Evolutionary conservation across 2,329 filamentous ascomycete genomes (phyloP).

Genomic region (Microcyclospora pomicola): DNA sequence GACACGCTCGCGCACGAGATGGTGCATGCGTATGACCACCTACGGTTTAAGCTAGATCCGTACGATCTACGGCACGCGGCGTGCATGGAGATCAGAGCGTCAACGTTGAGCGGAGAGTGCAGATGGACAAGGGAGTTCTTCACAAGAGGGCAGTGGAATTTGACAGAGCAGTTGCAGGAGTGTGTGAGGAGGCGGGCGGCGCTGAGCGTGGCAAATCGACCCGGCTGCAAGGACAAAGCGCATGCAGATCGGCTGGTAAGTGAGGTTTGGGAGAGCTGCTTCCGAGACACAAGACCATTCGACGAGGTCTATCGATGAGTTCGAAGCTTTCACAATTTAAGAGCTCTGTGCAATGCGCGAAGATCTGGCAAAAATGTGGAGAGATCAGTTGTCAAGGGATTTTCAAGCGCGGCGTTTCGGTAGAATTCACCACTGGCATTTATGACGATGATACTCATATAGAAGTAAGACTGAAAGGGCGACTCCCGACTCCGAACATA

Average conservation of each 20-base stretch:
- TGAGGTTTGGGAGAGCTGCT: slow-evolving; percentile 98
- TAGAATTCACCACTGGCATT: too few relatives aligned
- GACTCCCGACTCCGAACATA: too few relatives aligned
- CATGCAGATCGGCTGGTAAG: slow-evolving; percentile 83
- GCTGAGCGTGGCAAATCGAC: slow-evolving; percentile 62
- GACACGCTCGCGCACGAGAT: slow-evolving; percentile 95
- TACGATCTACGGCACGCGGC: slow-evolving; percentile 75
- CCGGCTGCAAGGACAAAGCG: slow-evolving; percentile 68
- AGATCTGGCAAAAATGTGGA: too few relatives aligned
- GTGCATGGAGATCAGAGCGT: slow-evolving; percentile 91
- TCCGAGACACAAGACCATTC: slow-evolving; percentile 84
- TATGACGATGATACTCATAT: too few relatives aligned
- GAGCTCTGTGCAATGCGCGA: too few relatives aligned
- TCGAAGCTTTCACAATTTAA: too few relatives aligned
- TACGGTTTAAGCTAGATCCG: slow-evolving; percentile 83
- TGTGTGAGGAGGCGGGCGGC: slow-evolving; percentile 76
- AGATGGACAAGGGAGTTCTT: slow-evolving; percentile 79
- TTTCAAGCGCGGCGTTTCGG: too few relatives aligned
- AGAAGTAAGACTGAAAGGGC: too few relatives aligned
- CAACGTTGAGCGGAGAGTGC: slow-evolving; percentile 86
- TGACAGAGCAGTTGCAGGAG: slow-evolving; percentile 86
- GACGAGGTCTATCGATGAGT: slow-evolving; percentile 78
- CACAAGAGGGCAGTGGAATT: slow-evolving; percentile 67
- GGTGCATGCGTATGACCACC: slow-evolving; percentile 90
- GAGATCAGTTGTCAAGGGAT: too few relatives aligned